Evolutionary conservation across 148 eudicot species (phyloP).

Genomic region (Arbutus unedo): DNA sequence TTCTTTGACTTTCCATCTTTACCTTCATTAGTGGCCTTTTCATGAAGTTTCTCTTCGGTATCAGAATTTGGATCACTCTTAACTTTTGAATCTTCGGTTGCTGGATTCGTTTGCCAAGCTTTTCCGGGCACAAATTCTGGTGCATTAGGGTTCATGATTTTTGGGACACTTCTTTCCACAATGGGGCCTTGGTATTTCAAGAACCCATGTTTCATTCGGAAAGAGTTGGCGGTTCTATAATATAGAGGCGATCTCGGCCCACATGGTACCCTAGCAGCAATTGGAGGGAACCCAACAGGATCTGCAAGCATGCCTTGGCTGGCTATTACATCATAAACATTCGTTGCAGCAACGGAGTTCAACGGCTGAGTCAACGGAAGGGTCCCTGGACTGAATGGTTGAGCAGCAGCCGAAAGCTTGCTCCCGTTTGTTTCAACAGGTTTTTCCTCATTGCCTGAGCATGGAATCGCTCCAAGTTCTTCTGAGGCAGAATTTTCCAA

Average conservation of each 20-base stretch:
- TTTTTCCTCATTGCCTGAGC: constrained; percentile 48
- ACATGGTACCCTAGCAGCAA: constrained; percentile 80
- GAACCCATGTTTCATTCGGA: constrained; percentile 46
- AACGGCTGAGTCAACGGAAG: constrained; percentile 36
- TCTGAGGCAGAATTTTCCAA: constrained; percentile 30
- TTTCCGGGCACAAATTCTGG: constrained; percentile 87
- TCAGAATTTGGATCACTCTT: constrained; percentile 31
- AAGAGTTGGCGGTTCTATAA: constrained; percentile 47
- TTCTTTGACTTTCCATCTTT: constrained; percentile 50
- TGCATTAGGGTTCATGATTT: constrained; percentile 90
- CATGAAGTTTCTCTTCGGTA: constrained; percentile 27
- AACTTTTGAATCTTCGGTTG: constrained; percentile 27
- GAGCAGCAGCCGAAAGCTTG: constrained; percentile 92
- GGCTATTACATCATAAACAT: constrained; percentile 59
- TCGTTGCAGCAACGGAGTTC: constrained; percentile 28
- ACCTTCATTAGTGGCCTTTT: constrained; percentile 29
- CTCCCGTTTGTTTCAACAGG: constrained; percentile 58
- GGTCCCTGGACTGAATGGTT: constrained; percentile 70
- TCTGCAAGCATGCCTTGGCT: constrained; percentile 71
- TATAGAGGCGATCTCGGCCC: constrained; percentile 89
- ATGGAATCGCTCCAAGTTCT: constrained; percentile 26
- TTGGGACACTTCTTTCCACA: constrained; percentile 29
- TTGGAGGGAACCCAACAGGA: constrained; percentile 76
- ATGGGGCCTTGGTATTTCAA: constrained; percentile 33
- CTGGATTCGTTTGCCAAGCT: constrained; percentile 34